Conservation (phyloP, 2,329 filamentous ascomycete genomes). For the Parasarocladium wereldwijsianum region DNA sequence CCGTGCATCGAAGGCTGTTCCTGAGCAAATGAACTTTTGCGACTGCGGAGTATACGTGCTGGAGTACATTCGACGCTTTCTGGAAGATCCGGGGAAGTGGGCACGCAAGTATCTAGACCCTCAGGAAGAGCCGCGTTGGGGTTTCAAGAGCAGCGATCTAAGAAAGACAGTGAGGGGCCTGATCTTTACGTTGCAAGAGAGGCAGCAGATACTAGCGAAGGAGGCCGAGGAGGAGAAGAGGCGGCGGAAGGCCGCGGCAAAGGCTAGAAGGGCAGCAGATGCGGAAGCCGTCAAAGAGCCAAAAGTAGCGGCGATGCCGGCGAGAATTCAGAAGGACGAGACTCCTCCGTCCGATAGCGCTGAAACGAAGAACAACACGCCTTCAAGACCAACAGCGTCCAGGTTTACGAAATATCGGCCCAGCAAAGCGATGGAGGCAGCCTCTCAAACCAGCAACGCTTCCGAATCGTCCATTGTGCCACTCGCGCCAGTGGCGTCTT, state of each 20-base stretch:
- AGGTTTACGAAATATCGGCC: too few species aligned
- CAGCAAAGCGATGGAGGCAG: too few species aligned
- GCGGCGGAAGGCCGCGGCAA: background rate
- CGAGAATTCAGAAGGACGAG: background rate
- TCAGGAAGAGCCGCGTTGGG: constrained; percentile 37
- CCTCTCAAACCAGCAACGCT: too few species aligned
- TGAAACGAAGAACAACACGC: too few species aligned
- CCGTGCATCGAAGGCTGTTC: constrained; percentile 63
- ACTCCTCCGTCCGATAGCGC: too few species aligned
- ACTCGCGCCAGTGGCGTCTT: too few species aligned
- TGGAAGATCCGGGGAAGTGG: constrained; percentile 59
- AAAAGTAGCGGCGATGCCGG: background rate
- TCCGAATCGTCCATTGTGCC: too few species aligned
- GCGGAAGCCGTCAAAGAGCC: background rate
- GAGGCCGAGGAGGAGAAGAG: background rate
- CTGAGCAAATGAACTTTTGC: constrained; percentile 66
- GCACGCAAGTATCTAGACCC: constrained; percentile 51
- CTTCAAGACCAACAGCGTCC: too few species aligned
- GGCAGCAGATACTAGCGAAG: constrained; percentile 28
- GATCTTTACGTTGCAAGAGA: constrained; percentile 46
- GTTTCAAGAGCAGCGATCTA: constrained; percentile 43
- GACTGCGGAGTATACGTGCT: constrained; percentile 85
- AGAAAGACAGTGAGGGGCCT: constrained; percentile 51
- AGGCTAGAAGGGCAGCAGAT: background rate
- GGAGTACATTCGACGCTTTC: constrained; percentile 71